Evolutionary conservation across 2,329 filamentous ascomycete species (phyloP).

Genomic region (Aspergillus brasiliensis): DNA sequence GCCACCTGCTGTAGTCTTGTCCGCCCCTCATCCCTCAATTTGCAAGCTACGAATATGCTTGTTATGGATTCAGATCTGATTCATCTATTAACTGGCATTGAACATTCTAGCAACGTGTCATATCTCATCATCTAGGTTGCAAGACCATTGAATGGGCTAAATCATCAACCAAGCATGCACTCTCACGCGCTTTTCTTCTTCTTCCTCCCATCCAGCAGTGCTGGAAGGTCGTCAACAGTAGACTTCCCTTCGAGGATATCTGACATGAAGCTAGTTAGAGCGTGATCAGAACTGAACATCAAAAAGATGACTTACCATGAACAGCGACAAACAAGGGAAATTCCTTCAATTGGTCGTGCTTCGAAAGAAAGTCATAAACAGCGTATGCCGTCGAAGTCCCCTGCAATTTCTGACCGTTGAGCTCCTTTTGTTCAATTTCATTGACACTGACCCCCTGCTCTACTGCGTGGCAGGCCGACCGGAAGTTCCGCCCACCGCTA

Average conservation of each 20-base stretch:
- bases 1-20: too few relatives aligned
- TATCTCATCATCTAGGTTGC: neutral
- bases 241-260: conserved; percentile 7
- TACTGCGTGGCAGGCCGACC: conserved; percentile 18
- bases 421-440: conserved; percentile 20
- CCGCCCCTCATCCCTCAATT: too few relatives aligned
- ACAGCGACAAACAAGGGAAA: conserved; percentile 19
- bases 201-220: neutral
- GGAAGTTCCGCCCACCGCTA: conserved; percentile 18
- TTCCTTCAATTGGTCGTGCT: conserved; percentile 14
- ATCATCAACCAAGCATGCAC: too few relatives aligned
- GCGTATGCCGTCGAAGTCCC: conserved; percentile 19
- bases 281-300: too few relatives aligned
- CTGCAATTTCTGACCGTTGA: conserved; percentile 23
- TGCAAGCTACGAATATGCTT: too few relatives aligned
- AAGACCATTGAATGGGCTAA: too few relatives aligned
- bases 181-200: neutral
- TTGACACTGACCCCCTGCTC: conserved; percentile 20
- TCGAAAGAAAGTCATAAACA: conserved; percentile 15
- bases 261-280: neutral
- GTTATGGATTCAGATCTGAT: too few relatives aligned
- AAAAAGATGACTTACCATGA: conserved; percentile 1
- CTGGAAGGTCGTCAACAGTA: conserved; percentile 4
- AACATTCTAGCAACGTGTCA: neutral
- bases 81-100: too few relatives aligned